Evolutionary conservation across 2,329 filamentous ascomycete genomes (phyloP).

Genomic region (Metarhizium robertsii): DNA sequence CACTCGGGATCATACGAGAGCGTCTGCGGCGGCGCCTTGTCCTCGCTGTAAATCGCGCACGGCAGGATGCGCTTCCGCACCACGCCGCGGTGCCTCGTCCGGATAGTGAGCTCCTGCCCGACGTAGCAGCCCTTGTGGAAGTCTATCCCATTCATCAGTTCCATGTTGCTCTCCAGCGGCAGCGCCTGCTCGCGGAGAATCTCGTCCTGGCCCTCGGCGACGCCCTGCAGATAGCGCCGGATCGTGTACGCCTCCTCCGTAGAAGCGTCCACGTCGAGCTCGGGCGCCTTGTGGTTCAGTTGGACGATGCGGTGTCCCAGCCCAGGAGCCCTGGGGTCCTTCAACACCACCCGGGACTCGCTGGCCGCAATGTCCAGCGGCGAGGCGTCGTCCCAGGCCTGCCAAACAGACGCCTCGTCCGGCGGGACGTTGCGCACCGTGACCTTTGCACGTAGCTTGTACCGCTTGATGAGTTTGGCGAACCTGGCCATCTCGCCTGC

Average conservation of each 20-base stretch:
- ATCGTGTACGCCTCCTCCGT: conserved; percentile 58
- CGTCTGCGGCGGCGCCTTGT: conserved; percentile 24
- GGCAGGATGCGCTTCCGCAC: conserved; percentile 86
- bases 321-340: conserved; percentile 44
- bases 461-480: conserved; percentile 66
- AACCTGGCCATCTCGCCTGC: conserved; percentile 52
- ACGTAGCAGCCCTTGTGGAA: conserved; percentile 97
- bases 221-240: conserved; percentile 67
- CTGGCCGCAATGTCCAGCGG: background rate
- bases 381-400: conserved; percentile 55
- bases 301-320: conserved; percentile 44
- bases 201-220: conserved; percentile 79
- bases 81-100: conserved; percentile 88
- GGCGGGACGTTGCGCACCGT: conserved; percentile 54
- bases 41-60: conserved; percentile 56
- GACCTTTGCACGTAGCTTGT: conserved; percentile 78
- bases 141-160: conserved; percentile 76
- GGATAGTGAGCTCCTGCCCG: conserved; percentile 91
- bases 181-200: conserved; percentile 62
- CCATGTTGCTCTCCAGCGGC: conserved; percentile 83
- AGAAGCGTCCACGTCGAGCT: conserved; percentile 35
- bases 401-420: conserved; percentile 61
- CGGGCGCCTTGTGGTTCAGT: conserved; percentile 18
- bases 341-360: conserved; percentile 25
- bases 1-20: conserved; percentile 37